Conservation (phyloP, 2,329 filamentous ascomycete genomes). For the Colletotrichum chlorophyti region DNA sequence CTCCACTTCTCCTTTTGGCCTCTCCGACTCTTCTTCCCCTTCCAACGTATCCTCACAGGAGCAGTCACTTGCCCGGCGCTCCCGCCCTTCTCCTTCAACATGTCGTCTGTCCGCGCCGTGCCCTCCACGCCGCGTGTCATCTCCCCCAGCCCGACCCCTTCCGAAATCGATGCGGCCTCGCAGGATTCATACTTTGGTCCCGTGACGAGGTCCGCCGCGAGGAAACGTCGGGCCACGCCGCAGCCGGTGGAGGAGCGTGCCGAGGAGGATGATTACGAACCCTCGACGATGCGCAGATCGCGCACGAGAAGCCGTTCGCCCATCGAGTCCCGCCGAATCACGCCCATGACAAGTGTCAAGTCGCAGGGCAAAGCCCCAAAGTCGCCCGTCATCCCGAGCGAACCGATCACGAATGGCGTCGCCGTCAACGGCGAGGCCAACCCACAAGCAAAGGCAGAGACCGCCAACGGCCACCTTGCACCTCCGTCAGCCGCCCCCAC, state of each 20-base stretch:
- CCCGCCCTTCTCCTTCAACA: slow-evolving; percentile 63
- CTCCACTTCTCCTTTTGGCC: slow-evolving; percentile 55
- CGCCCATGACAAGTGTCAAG: slow-evolving; percentile 59
- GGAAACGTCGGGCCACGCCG: slow-evolving; percentile 62
- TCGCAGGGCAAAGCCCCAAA: slow-evolving; percentile 41
- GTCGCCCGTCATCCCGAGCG: slow-evolving; percentile 30
- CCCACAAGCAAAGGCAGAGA: slow-evolving; percentile 37
- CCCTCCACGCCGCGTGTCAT: slow-evolving; percentile 87
- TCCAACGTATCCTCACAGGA: slow-evolving; percentile 61
- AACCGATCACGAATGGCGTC: slow-evolving; percentile 31
- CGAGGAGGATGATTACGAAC: slow-evolving; percentile 46
- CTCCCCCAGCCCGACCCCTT: slow-evolving; percentile 82
- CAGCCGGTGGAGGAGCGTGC: slow-evolving; percentile 63
- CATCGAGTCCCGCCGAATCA: slow-evolving; percentile 57
- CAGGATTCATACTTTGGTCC: slow-evolving; percentile 74
- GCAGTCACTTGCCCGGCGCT: slow-evolving; percentile 62
- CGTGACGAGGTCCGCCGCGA: slow-evolving; percentile 76
- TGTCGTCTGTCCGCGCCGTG: slow-evolving; percentile 63
- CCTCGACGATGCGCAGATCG: slow-evolving; percentile 63
- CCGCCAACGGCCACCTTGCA: slow-evolving; percentile 72
- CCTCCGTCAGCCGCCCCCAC: slow-evolving; percentile 63
- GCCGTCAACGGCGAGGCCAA: slow-evolving; percentile 31
- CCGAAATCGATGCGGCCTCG: slow-evolving; percentile 59
- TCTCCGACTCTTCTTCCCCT: slow-evolving; percentile 49
- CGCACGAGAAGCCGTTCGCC: slow-evolving; percentile 77